Evolutionary conservation across 805 yeast genomes (phyloP).

Genomic region (Torulaspora maleeae): DNA sequence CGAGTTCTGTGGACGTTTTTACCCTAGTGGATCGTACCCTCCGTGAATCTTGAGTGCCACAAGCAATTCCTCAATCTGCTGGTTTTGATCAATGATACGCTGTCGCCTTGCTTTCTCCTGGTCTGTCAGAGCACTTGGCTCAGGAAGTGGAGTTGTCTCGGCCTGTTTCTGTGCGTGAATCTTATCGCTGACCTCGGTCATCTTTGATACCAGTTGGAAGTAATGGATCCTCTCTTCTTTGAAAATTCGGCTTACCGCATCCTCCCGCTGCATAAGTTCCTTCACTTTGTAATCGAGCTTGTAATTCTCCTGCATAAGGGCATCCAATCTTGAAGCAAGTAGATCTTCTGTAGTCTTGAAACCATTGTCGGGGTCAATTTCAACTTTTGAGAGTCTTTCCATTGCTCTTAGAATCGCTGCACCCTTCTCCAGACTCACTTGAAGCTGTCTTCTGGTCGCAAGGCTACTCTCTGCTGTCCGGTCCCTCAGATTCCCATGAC

Average conservation of each 20-base stretch:
- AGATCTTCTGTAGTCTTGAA: slow-evolving; percentile 14
- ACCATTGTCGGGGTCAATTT: background rate
- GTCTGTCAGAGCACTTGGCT: background rate
- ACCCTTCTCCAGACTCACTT: slow-evolving; percentile 24
- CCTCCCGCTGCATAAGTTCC: slow-evolving; percentile 1
- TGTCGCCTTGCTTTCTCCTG: background rate
- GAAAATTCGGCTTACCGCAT: slow-evolving; percentile 2
- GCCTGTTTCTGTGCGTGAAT: background rate
- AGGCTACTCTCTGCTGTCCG: slow-evolving; percentile 8
- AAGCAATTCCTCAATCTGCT: slow-evolving; percentile 17
- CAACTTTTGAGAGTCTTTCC: slow-evolving; percentile 12
- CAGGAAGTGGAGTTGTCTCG: background rate
- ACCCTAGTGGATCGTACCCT: slow-evolving; percentile 15
- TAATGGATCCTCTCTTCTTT: slow-evolving; percentile 8
- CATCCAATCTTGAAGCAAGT: slow-evolving; percentile 14
- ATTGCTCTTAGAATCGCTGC: slow-evolving; percentile 21
- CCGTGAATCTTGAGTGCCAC: slow-evolving; percentile 22
- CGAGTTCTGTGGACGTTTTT: background rate
- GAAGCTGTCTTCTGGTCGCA: slow-evolving; percentile 21
- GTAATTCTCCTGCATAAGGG: slow-evolving; percentile 19
- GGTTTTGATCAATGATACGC: slow-evolving; percentile 12
- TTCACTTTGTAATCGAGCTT: slow-evolving; percentile 17
- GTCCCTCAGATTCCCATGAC: slow-evolving; percentile 4
- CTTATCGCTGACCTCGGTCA: slow-evolving; percentile 3
- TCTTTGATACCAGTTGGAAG: slow-evolving; percentile 1